These are phyloP conservation scores for Penicillium brasilianum DNA, from an alignment of 2,329 filamentous ascomycete genomes.

Conservation along the genomic window DNA sequence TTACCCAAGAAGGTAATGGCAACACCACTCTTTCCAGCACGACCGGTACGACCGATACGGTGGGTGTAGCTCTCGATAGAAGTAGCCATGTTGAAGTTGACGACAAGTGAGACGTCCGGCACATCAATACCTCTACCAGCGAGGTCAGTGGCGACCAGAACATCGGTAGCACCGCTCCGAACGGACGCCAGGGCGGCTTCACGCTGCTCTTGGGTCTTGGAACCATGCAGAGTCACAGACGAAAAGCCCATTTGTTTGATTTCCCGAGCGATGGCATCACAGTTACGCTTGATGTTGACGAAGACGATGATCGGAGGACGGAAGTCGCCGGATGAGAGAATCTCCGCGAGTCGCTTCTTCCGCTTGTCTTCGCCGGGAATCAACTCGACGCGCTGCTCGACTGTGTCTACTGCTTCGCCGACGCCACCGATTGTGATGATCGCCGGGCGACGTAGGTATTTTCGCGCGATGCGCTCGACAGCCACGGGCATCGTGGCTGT, in stretches of 20 bases:
- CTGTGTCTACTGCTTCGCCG: constrained; percentile 95
- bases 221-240: constrained; percentile 88
- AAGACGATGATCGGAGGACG: constrained; percentile 95
- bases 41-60: constrained; percentile 93
- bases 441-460: constrained; percentile 90
- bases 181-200: constrained; percentile 89
- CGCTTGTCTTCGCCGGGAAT: constrained; percentile 89
- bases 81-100: constrained; percentile 98
- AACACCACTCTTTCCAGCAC: constrained; percentile 95
- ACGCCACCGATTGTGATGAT: constrained; percentile 93
- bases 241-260: constrained; percentile 94
- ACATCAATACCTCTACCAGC: constrained; percentile 98
- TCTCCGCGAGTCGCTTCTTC: constrained; percentile 93
- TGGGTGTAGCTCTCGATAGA: constrained; percentile 96
- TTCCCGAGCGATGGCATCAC: constrained; percentile 90
- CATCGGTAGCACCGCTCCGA: constrained; percentile 77
- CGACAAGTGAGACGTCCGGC: constrained; percentile 85
- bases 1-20: constrained; percentile 93
- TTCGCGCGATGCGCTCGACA: constrained; percentile 94
- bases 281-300: constrained; percentile 99
- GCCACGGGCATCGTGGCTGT: constrained; percentile 95
- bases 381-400: constrained; percentile 96
- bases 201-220: constrained; percentile 97
- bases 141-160: constrained; percentile 93
- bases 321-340: constrained; percentile 80